Evolutionary conservation across 2,329 filamentous ascomycete genomes (phyloP), one percentile per base, ranked within the genome.

Genomic region (Cordyceps pruinosa): DNA sequence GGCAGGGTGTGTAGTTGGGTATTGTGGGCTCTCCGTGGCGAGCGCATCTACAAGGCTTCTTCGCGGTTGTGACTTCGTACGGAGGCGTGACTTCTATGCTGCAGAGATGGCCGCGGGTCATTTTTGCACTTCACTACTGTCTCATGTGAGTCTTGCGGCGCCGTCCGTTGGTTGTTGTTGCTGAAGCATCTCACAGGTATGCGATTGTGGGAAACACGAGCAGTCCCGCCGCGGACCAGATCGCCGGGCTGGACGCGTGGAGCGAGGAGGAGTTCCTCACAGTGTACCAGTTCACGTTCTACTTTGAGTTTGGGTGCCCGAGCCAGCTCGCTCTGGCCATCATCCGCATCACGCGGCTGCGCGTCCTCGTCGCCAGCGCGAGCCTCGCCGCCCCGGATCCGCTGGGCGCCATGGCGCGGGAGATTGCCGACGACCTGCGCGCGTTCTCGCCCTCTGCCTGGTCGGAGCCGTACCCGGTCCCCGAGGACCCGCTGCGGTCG

Each of bases 1-100:
- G n/a, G n/a, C n/a, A n/a, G n/a, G n/a, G n/a, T n/a, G n/a, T 6
- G n/a, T 35, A 51, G 48, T 35, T 51, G 48, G 48, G 35, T 7
- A 23, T 51, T 30, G n/a, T 51, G 35, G 48, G 48, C n/a, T 51
- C 48, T 10, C 48, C 48, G 6, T 51, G 48, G 48, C 35, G 48
- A 4, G 48, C 35, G 10, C 48, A 51, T 51, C 8, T 51, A 28
- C 48, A 51, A 8, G 48, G 48, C 23, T 51, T 51, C 25, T 51
- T 51, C 23, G 48, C 48, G 3, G 25, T 51, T 30, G 35, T 51
- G 1, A 51, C 17, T 12, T 51, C 30, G 21, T 51, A 51, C 35
- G 48, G 48, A 2, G 48, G 48, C 19, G 48, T 51, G 4, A 13
- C 8, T 28, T 19, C 35, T 17, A 51, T 51, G 35, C 21, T 51